Conservation (phyloP, 1,284 basidiomycete species). For the Heimioporus punctisporus region DNA sequence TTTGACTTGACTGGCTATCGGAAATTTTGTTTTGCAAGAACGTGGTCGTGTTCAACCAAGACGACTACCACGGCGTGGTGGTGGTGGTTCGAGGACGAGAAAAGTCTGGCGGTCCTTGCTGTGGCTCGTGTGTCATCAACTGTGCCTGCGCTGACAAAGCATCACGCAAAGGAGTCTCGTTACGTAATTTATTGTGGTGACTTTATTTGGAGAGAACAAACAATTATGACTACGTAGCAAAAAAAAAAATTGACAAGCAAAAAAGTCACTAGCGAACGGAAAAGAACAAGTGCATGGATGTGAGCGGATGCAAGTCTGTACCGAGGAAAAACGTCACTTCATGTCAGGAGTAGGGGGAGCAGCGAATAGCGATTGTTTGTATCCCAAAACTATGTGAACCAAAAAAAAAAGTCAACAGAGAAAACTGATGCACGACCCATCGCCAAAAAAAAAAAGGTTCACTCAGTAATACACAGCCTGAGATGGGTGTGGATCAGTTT, state of each 20-base stretch:
- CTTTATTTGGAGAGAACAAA: too few relatives aligned
- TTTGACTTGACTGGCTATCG: constrained; percentile 19
- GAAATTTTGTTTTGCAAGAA: constrained; percentile 4
- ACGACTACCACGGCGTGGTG: constrained; percentile 7
- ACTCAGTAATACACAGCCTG: constrained; percentile 64
- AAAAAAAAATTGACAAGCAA: constrained; percentile 5
- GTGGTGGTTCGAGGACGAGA: constrained; percentile 23
- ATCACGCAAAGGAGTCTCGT: neutral
- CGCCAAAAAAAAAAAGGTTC: constrained; percentile 8
- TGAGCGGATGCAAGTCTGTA: constrained; percentile 27
- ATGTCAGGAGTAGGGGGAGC: constrained; percentile 10
- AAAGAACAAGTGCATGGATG: constrained; percentile 22
- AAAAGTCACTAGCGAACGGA: too few relatives aligned
- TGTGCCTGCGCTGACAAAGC: constrained; percentile 25
- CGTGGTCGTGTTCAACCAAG: constrained; percentile 11
- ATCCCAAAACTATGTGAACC: constrained; percentile 23
- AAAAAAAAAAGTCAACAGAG: constrained; percentile 17
- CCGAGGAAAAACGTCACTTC: constrained; percentile 20
- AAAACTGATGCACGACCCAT: constrained; percentile 7
- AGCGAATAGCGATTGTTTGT: constrained; percentile 23
- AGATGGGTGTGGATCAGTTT: constrained; percentile 47
- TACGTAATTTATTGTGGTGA: too few relatives aligned
- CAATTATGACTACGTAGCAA: too few relatives aligned
- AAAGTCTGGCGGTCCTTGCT: constrained; percentile 4
- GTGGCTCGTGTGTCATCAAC: constrained; percentile 17